These are phyloP conservation scores for Bruguiera parviflora DNA, from an alignment of 345 rosid genomes.

Conservation along the genomic window DNA sequence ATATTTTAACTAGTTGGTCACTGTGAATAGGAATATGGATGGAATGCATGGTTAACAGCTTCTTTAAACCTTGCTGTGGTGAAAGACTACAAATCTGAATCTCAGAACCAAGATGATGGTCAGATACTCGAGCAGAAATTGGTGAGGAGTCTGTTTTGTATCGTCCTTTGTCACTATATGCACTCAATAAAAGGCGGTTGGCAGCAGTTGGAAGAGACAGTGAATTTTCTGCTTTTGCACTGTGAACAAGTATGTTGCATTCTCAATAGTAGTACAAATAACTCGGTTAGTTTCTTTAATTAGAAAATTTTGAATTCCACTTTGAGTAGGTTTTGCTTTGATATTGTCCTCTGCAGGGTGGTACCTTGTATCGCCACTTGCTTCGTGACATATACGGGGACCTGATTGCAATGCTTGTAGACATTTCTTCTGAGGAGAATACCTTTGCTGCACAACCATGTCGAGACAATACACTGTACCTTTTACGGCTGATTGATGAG, in stretches of 20 bases:
- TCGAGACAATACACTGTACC: conserved; percentile 82
- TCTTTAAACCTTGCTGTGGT: conserved; percentile 65
- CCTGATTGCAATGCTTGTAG: conserved; percentile 66
- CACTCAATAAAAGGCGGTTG: conserved; percentile 90
- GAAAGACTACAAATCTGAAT: conserved; percentile 49
- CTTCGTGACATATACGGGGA: conserved; percentile 77
- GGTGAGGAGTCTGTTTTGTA: conserved; percentile 66
- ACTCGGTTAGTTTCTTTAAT: neutral
- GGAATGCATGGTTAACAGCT: conserved; percentile 86
- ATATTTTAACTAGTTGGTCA: conserved; percentile 24
- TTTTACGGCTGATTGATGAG: conserved; percentile 78
- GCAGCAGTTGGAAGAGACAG: conserved; percentile 90
- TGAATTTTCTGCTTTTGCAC: conserved; percentile 68
- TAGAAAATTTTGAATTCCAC: neutral
- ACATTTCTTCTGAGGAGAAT: conserved; percentile 70
- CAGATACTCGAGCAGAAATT: conserved; percentile 56
- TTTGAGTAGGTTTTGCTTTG: conserved; percentile 12
- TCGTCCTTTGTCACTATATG: conserved; percentile 80
- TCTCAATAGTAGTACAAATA: conserved; percentile 4
- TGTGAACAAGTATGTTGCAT: conserved; percentile 57
- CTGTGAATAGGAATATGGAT: conserved; percentile 72
- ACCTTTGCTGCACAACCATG: conserved; percentile 85
- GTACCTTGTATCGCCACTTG: conserved; percentile 45
- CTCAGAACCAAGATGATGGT: conserved; percentile 34
- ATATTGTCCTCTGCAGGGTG: conserved; percentile 47